Base-by-base conservation (phyloP, 2,329 filamentous ascomycete species). In the Clonostachys rosea region DNA sequence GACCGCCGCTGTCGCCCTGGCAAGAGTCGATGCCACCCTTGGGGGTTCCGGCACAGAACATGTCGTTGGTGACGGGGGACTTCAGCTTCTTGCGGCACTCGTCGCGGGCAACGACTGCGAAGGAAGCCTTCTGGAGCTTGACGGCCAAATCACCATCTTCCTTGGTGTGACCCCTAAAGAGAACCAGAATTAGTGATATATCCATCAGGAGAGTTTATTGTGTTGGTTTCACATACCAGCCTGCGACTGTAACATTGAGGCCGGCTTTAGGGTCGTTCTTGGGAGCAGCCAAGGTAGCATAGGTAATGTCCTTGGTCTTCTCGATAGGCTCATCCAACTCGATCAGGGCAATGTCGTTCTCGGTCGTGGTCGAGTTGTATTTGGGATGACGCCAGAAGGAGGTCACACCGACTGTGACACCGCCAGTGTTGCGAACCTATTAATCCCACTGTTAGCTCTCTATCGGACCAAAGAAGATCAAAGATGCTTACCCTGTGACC, bases 1-100 rank as follows among this genome's bases (percentile, higher is more conserved):
- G 62, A 39, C 62, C 62, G 36, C 62, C 62, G 13, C 54, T 58
- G 54, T 65, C 62, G 17, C 61, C 60, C 30, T 56, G 52, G 61
- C 62, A 65, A 13, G 62, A 54, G 51, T 64, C 62, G 52, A 56
- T 58, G 35, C 59, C 60, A 12, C 62, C 62, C 4, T 42, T 40
- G 4, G 51, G 13, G 9, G 54, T 33, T 9, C 60, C 62, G 41
- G 62, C 62, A 53, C 62, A 65, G 56, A 65, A 54, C 62, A 64
- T 64, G 54, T 53, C 52, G 48, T 47, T 47, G 43, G 60, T 63
- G 48, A 64, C 48, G 44, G 48, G n/a, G 5, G 50, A 54, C 11
- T 17, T n/a, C 41, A 63, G 63, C 46, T 54, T 41, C 8, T 45
- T 6, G 40, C 50, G 49, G 54, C 61, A 64, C 11, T 52, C 50